phyloP scores from a whole-genome alignment of 257 asterid species.

The Paulownia fortunei region DNA sequence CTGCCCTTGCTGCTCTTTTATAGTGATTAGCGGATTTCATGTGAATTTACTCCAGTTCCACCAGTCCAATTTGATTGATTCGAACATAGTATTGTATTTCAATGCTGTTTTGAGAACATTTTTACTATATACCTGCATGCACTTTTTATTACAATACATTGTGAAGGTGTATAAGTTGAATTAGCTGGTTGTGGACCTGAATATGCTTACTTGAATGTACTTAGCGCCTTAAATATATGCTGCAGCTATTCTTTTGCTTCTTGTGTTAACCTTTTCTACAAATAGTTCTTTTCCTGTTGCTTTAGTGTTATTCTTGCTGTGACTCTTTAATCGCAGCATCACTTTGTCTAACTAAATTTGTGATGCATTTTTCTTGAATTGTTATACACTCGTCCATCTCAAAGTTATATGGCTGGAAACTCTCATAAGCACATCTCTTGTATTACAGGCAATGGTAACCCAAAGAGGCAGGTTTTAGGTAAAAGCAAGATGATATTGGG shows the following conservation, averaged over 20 bases:
- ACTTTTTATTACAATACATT: not conserved
- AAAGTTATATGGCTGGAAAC: slow-evolving; percentile 12
- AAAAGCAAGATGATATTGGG: slow-evolving; percentile 90
- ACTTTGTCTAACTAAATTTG: not conserved
- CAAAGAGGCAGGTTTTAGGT: slow-evolving; percentile 86
- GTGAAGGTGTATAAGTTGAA: not conserved
- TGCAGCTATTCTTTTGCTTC: too few species aligned
- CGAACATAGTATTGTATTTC: not conserved
- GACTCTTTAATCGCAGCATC: not conserved
- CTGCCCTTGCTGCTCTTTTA: too few species aligned
- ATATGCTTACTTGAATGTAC: not conserved
- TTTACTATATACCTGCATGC: not conserved
- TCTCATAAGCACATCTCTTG: slow-evolving; percentile 10
- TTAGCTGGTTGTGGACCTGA: not conserved
- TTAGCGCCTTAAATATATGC: not conserved
- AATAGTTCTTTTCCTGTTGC: too few species aligned
- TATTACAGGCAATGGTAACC: slow-evolving; percentile 72
- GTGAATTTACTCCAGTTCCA: not conserved
- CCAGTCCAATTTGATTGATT: not conserved
- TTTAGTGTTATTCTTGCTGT: slow-evolving; percentile 3
- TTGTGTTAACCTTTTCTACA: too few species aligned
- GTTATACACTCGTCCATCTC: too few species aligned
- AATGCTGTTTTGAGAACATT: not conserved
- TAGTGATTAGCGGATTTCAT: not conserved
- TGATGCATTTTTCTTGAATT: too few species aligned